Base-by-base conservation (phyloP, 177 flowering plant species). In the Telopea speciosissima region DNA sequence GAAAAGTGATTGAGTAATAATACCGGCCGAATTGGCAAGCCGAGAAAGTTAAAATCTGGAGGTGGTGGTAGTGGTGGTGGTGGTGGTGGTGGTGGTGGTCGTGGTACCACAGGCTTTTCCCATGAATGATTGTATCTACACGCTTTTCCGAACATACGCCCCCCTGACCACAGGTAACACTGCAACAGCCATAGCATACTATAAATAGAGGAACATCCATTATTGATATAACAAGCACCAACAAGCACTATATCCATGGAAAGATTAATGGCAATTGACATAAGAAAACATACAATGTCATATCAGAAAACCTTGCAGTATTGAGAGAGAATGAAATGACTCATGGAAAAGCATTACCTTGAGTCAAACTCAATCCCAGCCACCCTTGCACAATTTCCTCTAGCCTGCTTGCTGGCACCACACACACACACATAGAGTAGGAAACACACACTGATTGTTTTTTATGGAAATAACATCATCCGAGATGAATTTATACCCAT, bases 1-100 rank as follows among this genome's bases (percentile, higher is more conserved):
- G 28, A 67, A 56, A 36, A 40, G 17, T n/a, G 23, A 63, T 49
- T n/a, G n/a, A 23, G 68, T 68, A 52, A 49, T 24, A 59, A 67
- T 92, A 95, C 99, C 86, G 69, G 85, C 26, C 99, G 88, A 60
- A 91, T 89, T 63, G 99, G 99, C 67, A 95, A 81, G 25, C 97
- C 96, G 72, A 92, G 67, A 80, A 90, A 92, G 83, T 95, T 92
- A 42, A 84, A 78, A 75, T 91, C 90, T 45, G 69, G 24, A n/a
- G n/a, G n/a, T n/a, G n/a, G n/a, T n/a, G n/a, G n/a, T n/a, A n/a
- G n/a, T n/a, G n/a, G n/a, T n/a, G n/a, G n/a, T n/a, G n/a, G n/a
- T 26, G 75, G 67, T 40, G 84, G 84, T 62, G 31, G 3, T 28
- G 4, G 31, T n/a, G n/a, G n/a, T n/a, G n/a, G n/a, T n/a, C n/a